Base-by-base conservation (phyloP, 352 stramenopile genomes). In the Globisporangium takayamanum region DNA sequence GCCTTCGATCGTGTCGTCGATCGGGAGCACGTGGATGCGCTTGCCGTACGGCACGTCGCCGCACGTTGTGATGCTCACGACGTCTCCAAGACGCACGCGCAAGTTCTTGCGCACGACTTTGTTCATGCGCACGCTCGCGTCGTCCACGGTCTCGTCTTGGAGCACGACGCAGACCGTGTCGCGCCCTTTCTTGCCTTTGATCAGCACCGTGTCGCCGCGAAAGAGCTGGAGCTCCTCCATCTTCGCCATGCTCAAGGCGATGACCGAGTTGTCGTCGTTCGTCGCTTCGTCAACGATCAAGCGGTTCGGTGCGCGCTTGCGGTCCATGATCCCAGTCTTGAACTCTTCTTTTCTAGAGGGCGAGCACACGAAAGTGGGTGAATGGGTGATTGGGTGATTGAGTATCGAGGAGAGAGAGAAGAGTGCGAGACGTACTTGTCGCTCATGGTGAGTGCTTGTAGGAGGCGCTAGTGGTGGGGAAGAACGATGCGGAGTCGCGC, bases 51-150 rank as follows among this genome's bases (percentile, higher is more conserved):
- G 96, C 53, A 99, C 95, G 72, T 99, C 97, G 18, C 91, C 92
- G 69, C 96, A 99, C 51, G 89, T 93, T 50, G 92, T 90, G 37
- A 99, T 92, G 7, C 95, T 98, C 49, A 99, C 95, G 20, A 99
- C 78, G 74, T 99, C 97, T n/a, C 95, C 93, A 18, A 99, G 87
- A 36, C 97, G 88, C 49, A 99, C 96, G 26, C 96, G 80, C 22
- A 99, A 70, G 78, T 99, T 99, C 87, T 99, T 99, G 36, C 97
- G 92, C 49, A 99, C 96, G 30, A 98, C 93, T 82, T 99, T 99
- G 87, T 99, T 99, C 97, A 99, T 99, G 48, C 95, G 87, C 20
- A 99, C 94, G 62, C 91, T 98, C 48, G 85, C 82, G 63, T 99
- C 96, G 48, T 99, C 97, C 51, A 97, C 98, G 18, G 90, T 98